phyloP scores from a whole-genome alignment of 2,329 filamentous ascomycete genomes.

The Aspergillus hiratsukae region DNA sequence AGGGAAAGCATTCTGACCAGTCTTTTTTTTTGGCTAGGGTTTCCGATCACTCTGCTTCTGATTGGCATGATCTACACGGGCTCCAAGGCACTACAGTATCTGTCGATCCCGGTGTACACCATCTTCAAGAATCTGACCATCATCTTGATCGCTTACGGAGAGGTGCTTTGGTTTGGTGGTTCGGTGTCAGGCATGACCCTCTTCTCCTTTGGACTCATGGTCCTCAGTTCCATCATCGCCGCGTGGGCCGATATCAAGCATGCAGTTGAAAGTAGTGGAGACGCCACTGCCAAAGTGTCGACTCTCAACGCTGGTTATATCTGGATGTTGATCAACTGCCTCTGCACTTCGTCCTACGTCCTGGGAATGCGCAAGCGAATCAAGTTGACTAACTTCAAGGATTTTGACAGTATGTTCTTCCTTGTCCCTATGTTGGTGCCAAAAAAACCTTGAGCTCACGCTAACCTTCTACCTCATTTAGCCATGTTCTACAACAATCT shows the following conservation, averaged over 20 bases:
- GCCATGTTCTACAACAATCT: constrained; percentile 99
- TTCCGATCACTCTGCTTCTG: constrained; percentile 89
- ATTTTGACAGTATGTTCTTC: constrained; percentile 84
- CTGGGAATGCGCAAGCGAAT: constrained; percentile 96
- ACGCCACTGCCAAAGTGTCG: constrained; percentile 71
- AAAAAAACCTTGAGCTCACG: neutral
- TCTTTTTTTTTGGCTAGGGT: constrained; percentile 57
- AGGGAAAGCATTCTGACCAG: constrained; percentile 4
- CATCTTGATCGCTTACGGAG: constrained; percentile 96
- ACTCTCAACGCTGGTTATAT: constrained; percentile 92
- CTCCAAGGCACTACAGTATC: constrained; percentile 90
- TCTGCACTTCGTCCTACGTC: constrained; percentile 87
- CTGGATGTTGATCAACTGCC: constrained; percentile 97
- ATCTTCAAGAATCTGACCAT: constrained; percentile 99
- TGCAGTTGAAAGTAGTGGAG: constrained; percentile 63
- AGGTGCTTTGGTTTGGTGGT: constrained; percentile 97
- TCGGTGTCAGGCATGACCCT: constrained; percentile 82
- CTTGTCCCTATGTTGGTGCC: neutral
- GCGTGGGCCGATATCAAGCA: constrained; percentile 97
- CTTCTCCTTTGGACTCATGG: constrained; percentile 94
- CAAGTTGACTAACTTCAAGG: constrained; percentile 99
- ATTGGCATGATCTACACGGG: constrained; percentile 99
- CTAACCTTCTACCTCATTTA: constrained; percentile 38
- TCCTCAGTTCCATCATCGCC: constrained; percentile 86
- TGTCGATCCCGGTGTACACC: constrained; percentile 97